Percentiles rank a stretch among this genome's conserved stretches.
Evolutionary conservation across 805 yeast genomes (phyloP).

Genomic region (Cyberlindnera misumaiensis): DNA sequence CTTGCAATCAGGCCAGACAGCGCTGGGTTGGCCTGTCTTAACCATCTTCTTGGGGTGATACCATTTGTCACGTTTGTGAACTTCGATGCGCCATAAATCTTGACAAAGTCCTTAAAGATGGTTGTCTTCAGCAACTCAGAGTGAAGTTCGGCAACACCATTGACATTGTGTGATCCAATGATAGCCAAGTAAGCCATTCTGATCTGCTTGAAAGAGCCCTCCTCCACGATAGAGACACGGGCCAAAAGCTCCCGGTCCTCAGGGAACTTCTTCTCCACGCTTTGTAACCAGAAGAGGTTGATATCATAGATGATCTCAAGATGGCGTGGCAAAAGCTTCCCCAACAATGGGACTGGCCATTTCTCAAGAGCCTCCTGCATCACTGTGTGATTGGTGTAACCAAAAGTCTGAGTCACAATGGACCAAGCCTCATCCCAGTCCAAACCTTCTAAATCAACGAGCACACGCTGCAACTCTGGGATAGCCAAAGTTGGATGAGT

Average conservation of each 20-base stretch:
- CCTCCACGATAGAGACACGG: conserved; percentile 82
- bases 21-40: conserved; percentile 85
- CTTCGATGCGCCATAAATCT: conserved; percentile 71
- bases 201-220: conserved; percentile 70
- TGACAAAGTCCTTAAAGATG: conserved; percentile 84
- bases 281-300: conserved; percentile 70
- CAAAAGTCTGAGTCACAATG: conserved; percentile 73
- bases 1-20: conserved; percentile 68
- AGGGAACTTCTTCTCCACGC: conserved; percentile 73
- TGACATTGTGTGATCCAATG: conserved; percentile 87
- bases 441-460: conserved; percentile 77
- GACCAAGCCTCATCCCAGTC: conserved; percentile 84
- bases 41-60: conserved; percentile 95
- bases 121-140: conserved; percentile 86
- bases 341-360: conserved; percentile 85
- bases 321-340: conserved; percentile 81
- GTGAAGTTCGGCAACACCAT: conserved; percentile 94
- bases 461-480: conserved; percentile 80
- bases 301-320: conserved; percentile 84
- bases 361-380: conserved; percentile 93
- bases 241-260: conserved; percentile 53
- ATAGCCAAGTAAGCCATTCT: conserved; percentile 91
- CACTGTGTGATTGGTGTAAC: conserved; percentile 93
- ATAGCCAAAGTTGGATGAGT: conserved; percentile 92
- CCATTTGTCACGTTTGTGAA: conserved; percentile 93